Evolutionary conservation across 2,329 filamentous ascomycete genomes (phyloP), one percentile per base, ranked within the genome.

Genomic region (Penicillium sp.): DNA sequence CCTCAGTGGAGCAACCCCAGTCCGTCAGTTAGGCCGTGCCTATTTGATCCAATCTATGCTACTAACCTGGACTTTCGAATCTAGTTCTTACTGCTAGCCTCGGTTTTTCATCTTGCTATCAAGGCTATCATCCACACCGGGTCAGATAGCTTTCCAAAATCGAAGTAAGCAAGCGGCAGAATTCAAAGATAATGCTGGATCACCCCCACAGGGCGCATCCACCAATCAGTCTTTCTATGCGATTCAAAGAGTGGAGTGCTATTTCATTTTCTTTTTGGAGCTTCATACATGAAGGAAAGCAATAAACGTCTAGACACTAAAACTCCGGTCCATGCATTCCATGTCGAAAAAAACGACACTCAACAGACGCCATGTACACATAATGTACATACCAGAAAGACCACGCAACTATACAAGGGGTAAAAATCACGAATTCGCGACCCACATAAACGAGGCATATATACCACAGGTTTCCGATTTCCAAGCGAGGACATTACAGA

Each of bases 291-390:
- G n/a, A n/a, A 35, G 51, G 52, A 62, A 35, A 58, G 13, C 37
- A 45, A 40, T 40, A 58, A 48, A 62, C 56, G 51, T 59, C 61
- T 59, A 65, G 46, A 25, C 45, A 38, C 26, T 46, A 60, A 37
- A 75, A 75, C 71, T 69, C 73, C 73, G 64, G 61, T 63, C 70
- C 70, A 75, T 75, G 73, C 73, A 72, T 72, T 69, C 70, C 68
- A 61, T 65, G 66, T 54, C 46, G 51, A 56, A 52, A 63, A 52
- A 63, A 63, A 63, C 14, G 55, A 65, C 52, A 52, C 56, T 46
- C 56, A 69, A 57, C 64, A 71, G 71, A 73, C 71, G 70, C 72
- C 72, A 37, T 55, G 25, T 46, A 51, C 52, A 22, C 19, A 22
- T 22, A 45, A 69, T 69, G 64, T 72, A 70, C 67, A 66, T 66